phyloP scores from a whole-genome alignment of 441 rosid genomes.

The Isatis lusitanica region DNA sequence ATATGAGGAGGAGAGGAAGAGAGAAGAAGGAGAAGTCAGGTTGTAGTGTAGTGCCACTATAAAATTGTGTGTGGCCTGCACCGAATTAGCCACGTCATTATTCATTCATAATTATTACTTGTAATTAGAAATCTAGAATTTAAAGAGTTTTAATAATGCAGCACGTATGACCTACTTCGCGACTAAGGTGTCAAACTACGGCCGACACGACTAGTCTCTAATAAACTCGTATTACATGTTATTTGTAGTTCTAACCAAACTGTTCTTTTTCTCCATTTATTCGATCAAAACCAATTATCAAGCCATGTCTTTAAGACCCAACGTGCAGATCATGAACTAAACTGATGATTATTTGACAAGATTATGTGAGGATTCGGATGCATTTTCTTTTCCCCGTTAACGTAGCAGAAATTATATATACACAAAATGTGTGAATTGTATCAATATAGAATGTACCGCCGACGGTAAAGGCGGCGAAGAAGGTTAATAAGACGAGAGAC shows the following conservation, averaged over 20 bases:
- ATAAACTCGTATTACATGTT: not conserved
- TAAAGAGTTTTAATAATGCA: constrained; percentile 3
- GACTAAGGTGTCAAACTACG: constrained; percentile 28
- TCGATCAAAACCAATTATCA: too few relatives aligned
- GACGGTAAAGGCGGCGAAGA: constrained; percentile 6
- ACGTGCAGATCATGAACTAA: not conserved
- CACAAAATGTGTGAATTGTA: not conserved
- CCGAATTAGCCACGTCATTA: constrained; percentile 35
- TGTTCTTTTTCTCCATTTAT: not conserved
- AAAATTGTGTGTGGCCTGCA: constrained; percentile 37
- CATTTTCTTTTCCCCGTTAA: too few relatives aligned
- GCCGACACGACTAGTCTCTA: constrained; percentile 33
- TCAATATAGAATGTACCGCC: not conserved
- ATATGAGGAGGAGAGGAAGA: constrained; percentile 26
- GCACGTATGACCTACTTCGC: constrained; percentile 40
- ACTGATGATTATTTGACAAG: not conserved
- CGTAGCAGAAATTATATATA: not conserved
- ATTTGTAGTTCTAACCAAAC: not conserved
- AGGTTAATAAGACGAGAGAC: not conserved
- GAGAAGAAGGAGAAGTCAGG: constrained; percentile 17
- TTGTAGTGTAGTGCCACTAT: constrained; percentile 26
- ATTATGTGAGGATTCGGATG: not conserved
- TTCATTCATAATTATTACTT: not conserved
- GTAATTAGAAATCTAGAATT: not conserved
- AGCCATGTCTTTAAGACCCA: not conserved